phyloP scores from a whole-genome alignment of 75 land plant genomes.

The Cryptomeria japonica region DNA sequence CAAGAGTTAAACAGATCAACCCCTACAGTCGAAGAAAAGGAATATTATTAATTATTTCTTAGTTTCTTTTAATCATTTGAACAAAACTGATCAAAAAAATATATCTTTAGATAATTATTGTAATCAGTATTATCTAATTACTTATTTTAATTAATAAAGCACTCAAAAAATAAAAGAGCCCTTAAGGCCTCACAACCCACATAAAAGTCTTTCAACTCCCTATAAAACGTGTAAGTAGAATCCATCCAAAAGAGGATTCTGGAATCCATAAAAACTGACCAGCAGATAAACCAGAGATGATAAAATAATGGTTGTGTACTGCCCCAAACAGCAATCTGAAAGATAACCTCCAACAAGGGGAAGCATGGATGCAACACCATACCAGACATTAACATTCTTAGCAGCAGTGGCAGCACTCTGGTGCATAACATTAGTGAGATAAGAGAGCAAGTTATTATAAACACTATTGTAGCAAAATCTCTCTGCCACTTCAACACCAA shows the following conservation, averaged over 20 bases:
- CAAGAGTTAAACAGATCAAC: conserved; percentile 33
- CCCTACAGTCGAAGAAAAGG: conserved; percentile 19
- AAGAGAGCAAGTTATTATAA: conserved; percentile 20
- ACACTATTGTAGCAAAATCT: conserved; percentile 26
- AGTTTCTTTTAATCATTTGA: too few relatives aligned
- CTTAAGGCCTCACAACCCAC: too few relatives aligned
- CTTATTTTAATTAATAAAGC: too few relatives aligned
- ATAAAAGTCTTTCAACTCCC: too few relatives aligned
- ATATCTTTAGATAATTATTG: too few relatives aligned
- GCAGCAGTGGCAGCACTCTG: conserved; percentile 21
- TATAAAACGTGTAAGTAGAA: too few relatives aligned
- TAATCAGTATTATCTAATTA: too few relatives aligned
- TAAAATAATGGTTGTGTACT: conserved; percentile 19
- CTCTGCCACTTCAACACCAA: conserved; percentile 26
- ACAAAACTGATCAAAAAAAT: too few relatives aligned
- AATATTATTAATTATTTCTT: background rate
- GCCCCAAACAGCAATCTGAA: conserved; percentile 36
- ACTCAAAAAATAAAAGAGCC: too few relatives aligned
- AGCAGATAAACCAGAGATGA: conserved; percentile 25
- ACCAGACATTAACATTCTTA: conserved; percentile 19
- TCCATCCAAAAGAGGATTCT: background rate
- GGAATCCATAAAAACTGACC: conserved; percentile 12
- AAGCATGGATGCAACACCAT: conserved; percentile 11
- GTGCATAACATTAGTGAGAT: conserved; percentile 23
- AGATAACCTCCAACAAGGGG: conserved; percentile 37